A percentile compares a stretch with the other conserved stretches of the same genome.
phyloP scores from a whole-genome alignment of 768 basidiomycete genomes.

The Termitomyces sp. region DNA sequence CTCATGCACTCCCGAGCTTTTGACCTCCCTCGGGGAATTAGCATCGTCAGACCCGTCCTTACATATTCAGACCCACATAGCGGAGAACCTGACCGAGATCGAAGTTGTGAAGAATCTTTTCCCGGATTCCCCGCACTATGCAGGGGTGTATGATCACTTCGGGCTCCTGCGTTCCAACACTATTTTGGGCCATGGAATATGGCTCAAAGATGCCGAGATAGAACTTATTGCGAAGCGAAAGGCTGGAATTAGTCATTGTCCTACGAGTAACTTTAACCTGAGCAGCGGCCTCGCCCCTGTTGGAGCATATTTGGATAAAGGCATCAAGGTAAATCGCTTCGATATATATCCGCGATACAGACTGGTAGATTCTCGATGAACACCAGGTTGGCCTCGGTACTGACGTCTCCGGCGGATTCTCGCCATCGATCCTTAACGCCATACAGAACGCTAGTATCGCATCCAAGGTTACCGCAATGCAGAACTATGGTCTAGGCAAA shows the following conservation, averaged over 20 bases:
- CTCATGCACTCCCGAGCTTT: conserved; percentile 71
- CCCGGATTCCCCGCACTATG: conserved; percentile 59
- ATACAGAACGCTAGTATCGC: conserved; percentile 76
- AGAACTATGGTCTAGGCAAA: conserved; percentile 12
- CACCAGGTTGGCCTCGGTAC: conserved; percentile 89
- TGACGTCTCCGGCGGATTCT: conserved; percentile 86
- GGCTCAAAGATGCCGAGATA: conserved; percentile 70
- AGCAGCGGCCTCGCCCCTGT: conserved; percentile 81
- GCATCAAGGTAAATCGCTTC: conserved; percentile 64
- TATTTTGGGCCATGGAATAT: conserved; percentile 83
- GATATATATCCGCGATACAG: not conserved
- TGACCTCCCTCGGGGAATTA: conserved; percentile 55
- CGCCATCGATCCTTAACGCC: conserved; percentile 69
- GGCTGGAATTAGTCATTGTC: conserved; percentile 89
- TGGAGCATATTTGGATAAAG: conserved; percentile 72
- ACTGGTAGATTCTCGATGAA: not conserved
- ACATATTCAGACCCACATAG: conserved; percentile 88
- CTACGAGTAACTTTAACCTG: conserved; percentile 90
- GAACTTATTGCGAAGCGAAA: conserved; percentile 56
- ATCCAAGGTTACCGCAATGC: conserved; percentile 68
- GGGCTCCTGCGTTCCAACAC: conserved; percentile 76
- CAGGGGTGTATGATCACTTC: conserved; percentile 76
- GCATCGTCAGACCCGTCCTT: conserved; percentile 55
- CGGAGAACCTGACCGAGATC: conserved; percentile 78
- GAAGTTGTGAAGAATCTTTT: conserved; percentile 61